Evolutionary conservation across 805 yeast genomes (phyloP), one percentile per base, ranked within the genome.

Genomic region (Candida qinlingensis): DNA sequence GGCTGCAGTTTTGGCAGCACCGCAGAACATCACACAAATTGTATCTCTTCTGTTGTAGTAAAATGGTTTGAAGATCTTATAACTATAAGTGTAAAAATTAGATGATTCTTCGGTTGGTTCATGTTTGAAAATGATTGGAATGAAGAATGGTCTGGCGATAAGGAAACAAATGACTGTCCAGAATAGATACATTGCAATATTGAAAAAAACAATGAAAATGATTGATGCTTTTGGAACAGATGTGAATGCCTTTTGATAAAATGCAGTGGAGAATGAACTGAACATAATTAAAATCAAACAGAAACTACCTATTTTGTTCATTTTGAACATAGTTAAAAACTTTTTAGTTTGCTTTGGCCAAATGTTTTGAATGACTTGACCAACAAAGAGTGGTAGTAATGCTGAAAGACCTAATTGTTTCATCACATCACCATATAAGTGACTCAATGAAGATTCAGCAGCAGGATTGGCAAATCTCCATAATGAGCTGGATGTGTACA

Each of bases 1-100:
- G 0, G 96, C 96, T 0, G 96, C 96, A 1, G 96, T 89, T 65
- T 89, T 90, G 2, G 97, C 96, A 5, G 96, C 92, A 9, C 96
- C 96, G 66, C 96, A 87, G 50, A 88, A 74, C 85, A 89, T 77
- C 44, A 90, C 76, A 10, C 91, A 75, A 35, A 87, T 87, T 0
- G 96, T 79, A 59, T 90, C 96, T 45, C 71, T 65, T 55, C 83
- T 77, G 57, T 74, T 73, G 65, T 85, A 85, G 65, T 84, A 85
- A 58, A 86, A 87, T 2, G 92, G 92, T 47, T 73, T 65, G 47
- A 68, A 67, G 9, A 66, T 37, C 47, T 60, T 64, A 50, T 68
- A 70, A 1, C 71, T 51, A 54, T 64, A 66, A 6, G 56, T 72
- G 57, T 87, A 86, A 0, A 65, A 4, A 34, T 40, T 67, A 1